These are phyloP conservation scores for Globisporangium canariense DNA, from an alignment of 352 stramenopile species.

Conservation along the genomic window DNA sequence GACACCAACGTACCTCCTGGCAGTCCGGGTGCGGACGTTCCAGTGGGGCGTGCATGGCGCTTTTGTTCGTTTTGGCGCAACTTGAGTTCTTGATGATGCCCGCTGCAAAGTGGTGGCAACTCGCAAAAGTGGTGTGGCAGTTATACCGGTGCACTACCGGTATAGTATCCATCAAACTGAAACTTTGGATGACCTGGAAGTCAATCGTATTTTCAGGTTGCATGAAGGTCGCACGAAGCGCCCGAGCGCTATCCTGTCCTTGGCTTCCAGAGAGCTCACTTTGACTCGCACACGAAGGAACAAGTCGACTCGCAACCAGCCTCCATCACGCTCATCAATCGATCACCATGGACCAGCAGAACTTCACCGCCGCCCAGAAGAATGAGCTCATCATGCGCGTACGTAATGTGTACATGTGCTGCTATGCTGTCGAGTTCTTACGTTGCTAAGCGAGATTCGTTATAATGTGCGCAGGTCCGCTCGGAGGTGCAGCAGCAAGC, in stretches of 20 bases:
- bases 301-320: slow-evolving; percentile 2
- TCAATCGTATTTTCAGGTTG: slow-evolving; percentile 18
- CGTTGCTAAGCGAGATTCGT: neutral
- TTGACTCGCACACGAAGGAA: slow-evolving; percentile 14
- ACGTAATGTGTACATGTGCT: slow-evolving; percentile 13
- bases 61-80: neutral
- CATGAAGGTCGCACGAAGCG: slow-evolving; percentile 6
- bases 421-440: neutral
- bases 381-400: slow-evolving; percentile 81
- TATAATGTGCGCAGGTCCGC: slow-evolving; percentile 42
- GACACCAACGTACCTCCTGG: slow-evolving; percentile 47
- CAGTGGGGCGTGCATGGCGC: slow-evolving; percentile 71
- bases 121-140: neutral
- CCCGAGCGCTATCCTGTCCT: slow-evolving; percentile 3
- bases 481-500: slow-evolving; percentile 82
- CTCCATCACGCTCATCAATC: neutral
- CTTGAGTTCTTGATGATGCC: neutral
- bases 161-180: slow-evolving; percentile 3
- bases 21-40: slow-evolving; percentile 80
- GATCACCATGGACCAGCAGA: slow-evolving; percentile 60
- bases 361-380: slow-evolving; percentile 81
- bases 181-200: neutral
- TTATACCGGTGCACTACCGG: neutral
- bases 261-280: neutral
- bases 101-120: slow-evolving; percentile 12